phyloP scores from a whole-genome alignment of 2,329 filamentous ascomycete genomes.

The Lasiodiplodia theobromae region DNA sequence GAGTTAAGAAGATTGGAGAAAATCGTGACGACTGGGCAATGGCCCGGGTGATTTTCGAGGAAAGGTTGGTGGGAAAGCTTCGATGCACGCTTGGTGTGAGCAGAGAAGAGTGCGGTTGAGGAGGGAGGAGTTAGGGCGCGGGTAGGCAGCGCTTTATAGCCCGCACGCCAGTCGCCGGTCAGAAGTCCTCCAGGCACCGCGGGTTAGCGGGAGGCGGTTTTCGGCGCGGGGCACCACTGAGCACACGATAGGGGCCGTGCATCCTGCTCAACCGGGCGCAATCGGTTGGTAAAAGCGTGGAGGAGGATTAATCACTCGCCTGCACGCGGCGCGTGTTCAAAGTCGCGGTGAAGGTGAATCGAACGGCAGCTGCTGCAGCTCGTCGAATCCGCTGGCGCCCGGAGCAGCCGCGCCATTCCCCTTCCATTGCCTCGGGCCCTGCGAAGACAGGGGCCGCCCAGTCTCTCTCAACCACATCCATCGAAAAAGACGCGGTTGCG shows the following conservation, averaged over 20 bases:
- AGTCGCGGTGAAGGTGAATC: slow-evolving; percentile 19
- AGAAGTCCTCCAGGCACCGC: not conserved
- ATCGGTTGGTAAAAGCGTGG: not conserved
- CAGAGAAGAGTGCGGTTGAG: not conserved
- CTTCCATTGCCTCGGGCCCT: slow-evolving; percentile 4
- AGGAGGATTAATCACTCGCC: not conserved
- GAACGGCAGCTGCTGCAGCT: not conserved
- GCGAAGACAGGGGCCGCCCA: slow-evolving; percentile 17
- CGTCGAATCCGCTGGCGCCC: slow-evolving; percentile 15
- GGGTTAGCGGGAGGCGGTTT: slow-evolving; percentile 4
- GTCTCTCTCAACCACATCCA: slow-evolving; percentile 6
- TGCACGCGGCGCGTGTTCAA: slow-evolving; percentile 16
- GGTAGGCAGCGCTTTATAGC: slow-evolving; percentile 28
- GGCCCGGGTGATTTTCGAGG: slow-evolving; percentile 43
- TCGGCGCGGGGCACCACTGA: slow-evolving; percentile 9
- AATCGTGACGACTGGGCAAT: slow-evolving; percentile 79
- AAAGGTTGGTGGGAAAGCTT: not conserved
- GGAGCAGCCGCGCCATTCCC: not conserved
- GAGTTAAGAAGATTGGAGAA: slow-evolving; percentile 98
- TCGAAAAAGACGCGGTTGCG: not conserved
- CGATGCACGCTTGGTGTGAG: not conserved
- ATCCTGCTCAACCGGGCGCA: not conserved
- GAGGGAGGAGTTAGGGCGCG: slow-evolving; percentile 1
- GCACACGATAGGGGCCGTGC: slow-evolving; percentile 6
- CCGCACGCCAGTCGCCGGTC: not conserved